Percentiles rank a stretch among this genome's conserved stretches.
These are phyloP conservation scores for Phaeosphaeria sp. DNA, from an alignment of 2,329 filamentous ascomycete species.

Conservation along the genomic window DNA sequence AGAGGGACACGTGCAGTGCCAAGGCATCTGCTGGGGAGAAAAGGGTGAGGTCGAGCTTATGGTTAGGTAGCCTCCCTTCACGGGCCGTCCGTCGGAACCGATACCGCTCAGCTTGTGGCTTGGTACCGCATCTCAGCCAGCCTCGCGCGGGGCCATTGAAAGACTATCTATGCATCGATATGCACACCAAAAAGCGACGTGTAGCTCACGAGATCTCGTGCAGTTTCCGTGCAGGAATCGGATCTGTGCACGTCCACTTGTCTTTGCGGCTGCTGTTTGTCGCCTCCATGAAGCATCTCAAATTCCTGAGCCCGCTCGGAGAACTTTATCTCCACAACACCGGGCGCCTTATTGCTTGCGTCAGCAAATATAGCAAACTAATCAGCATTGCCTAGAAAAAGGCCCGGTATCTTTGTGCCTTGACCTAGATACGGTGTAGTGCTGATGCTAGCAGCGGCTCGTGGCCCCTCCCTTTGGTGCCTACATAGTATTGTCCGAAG, in stretches of 20 bases:
- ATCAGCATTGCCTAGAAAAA: not conserved
- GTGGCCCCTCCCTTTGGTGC: too few species aligned
- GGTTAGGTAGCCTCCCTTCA: not conserved
- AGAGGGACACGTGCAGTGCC: slow-evolving; percentile 6
- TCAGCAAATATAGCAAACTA: not conserved
- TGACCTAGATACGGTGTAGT: not conserved
- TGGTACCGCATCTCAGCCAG: slow-evolving; percentile 1
- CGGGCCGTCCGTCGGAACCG: not conserved
- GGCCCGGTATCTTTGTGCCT: not conserved
- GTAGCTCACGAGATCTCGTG: not conserved
- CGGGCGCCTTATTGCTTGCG: not conserved
- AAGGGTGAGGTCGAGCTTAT: not conserved
- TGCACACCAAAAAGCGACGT: not conserved
- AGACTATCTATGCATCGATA: not conserved
- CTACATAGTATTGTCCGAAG: too few species aligned
- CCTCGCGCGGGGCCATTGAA: not conserved
- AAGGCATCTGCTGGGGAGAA: not conserved
- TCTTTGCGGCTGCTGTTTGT: not conserved
- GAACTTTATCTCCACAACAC: not conserved
- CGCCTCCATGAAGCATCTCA: not conserved
- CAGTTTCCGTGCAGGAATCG: not conserved
- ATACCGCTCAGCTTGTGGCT: not conserved
- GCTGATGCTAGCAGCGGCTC: slow-evolving; percentile 5
- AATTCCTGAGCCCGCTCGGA: not conserved
- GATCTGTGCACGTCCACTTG: not conserved